Conservation (phyloP, 805 yeast genomes). For the Ogataea ramenticola region DNA sequence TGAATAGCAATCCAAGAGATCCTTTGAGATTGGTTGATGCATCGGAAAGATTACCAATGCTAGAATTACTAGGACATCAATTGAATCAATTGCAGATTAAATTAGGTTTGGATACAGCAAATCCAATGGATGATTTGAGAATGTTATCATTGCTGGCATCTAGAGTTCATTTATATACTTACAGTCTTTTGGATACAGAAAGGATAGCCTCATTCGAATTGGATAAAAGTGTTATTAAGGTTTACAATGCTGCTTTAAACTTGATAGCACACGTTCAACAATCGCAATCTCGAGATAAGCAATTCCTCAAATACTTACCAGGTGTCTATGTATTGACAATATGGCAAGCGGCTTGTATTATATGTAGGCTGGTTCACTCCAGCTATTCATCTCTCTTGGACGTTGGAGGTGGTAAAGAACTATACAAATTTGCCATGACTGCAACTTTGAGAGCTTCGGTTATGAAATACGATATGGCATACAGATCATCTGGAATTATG, state of each 20-base stretch:
- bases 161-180: conserved; percentile 74
- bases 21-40: conserved; percentile 58
- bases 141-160: conserved; percentile 64
- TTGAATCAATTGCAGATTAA: conserved; percentile 69
- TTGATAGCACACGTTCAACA: conserved; percentile 59
- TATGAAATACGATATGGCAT: conserved; percentile 86
- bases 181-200: conserved; percentile 66
- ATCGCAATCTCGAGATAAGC: conserved; percentile 51
- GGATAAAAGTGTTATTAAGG: conserved; percentile 64
- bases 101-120: conserved; percentile 28
- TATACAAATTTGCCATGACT: conserved; percentile 60
- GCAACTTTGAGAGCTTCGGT: conserved; percentile 76
- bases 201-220: conserved; percentile 48
- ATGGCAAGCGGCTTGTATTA: conserved; percentile 89
- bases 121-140: conserved; percentile 58
- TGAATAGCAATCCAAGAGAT: conserved; percentile 65
- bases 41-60: conserved; percentile 66
- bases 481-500: conserved; percentile 90
- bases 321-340: conserved; percentile 72
- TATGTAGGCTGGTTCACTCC: conserved; percentile 74
- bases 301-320: conserved; percentile 72
- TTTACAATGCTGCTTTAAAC: conserved; percentile 74
- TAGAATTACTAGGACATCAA: conserved; percentile 63
- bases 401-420: conserved; percentile 59
- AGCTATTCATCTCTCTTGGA: conserved; percentile 62